phyloP scores from a whole-genome alignment of 2,329 filamentous ascomycete genomes.

The Trichocomaceae sp. region DNA sequence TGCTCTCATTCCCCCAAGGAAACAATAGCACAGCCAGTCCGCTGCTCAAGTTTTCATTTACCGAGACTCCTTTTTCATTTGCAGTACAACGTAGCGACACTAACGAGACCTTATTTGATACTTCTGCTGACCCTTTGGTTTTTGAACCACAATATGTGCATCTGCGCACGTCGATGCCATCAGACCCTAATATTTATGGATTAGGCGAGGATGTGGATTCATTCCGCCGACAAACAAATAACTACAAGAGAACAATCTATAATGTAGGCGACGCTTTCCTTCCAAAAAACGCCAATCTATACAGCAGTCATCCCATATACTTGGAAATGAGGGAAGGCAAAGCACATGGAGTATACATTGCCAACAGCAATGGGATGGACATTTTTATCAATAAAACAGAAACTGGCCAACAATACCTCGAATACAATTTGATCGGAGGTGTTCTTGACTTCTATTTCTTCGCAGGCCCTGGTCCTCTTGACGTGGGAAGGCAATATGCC shows the following conservation, averaged over 20 bases:
- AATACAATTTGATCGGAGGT: constrained; percentile 73
- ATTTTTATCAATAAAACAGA: constrained; percentile 62
- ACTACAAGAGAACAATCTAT: constrained; percentile 66
- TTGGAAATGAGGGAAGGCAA: constrained; percentile 59
- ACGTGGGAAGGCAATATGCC: constrained; percentile 55
- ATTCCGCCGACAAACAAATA: constrained; percentile 60
- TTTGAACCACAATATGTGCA: constrained; percentile 74
- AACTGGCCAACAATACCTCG: constrained; percentile 57
- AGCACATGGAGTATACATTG: constrained; percentile 60
- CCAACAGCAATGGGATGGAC: constrained; percentile 72
- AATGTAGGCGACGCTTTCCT: constrained; percentile 59
- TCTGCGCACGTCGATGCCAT: constrained; percentile 62
- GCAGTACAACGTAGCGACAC: constrained; percentile 39
- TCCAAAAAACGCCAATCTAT: constrained; percentile 59
- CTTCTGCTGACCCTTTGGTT: constrained; percentile 58
- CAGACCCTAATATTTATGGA: constrained; percentile 66
- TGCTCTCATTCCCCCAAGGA: constrained; percentile 56
- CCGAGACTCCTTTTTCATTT: constrained; percentile 61
- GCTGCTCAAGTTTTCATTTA: constrained; percentile 45
- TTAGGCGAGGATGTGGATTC: constrained; percentile 71
- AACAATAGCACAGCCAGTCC: constrained; percentile 42
- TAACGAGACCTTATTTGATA: constrained; percentile 56
- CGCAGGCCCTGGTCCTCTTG: constrained; percentile 52
- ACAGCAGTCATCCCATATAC: constrained; percentile 69
- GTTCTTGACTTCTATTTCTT: constrained; percentile 67